Evolutionary conservation across 331 rosid genomes (phyloP), one percentile per base, ranked within the genome.

Genomic region (Telfairia occidentalis): DNA sequence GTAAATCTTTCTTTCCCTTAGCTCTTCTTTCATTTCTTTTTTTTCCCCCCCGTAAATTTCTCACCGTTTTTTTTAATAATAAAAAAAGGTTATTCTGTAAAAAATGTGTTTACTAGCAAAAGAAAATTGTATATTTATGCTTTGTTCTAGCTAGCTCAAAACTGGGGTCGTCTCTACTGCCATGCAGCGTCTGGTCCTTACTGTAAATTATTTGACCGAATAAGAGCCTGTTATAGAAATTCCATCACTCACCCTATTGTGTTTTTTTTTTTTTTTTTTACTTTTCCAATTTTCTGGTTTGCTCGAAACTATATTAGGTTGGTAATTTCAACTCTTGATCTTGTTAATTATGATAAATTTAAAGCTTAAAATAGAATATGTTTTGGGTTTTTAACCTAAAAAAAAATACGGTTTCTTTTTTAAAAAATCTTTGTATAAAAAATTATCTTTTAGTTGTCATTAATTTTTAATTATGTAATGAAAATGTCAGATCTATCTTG

Each of bases 181-280:
- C 53, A 3, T 34, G 88, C 80, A 70, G 86, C 74, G 81, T 61
- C 79, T 74, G 80, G 77, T 70, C 3, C 75, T 54, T 85, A 15
- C 83, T 84, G 77, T 73, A 35, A 79, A 78, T 85, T 79, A 78
- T 81, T 78, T 87, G 78, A 84, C 83, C 40, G 57, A 85, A 85
- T 87, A 81, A 85, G 82, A 81, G 78, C 18, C 15, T 69, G 24
- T 69, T 19, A 69, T 2, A 26, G 7, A 69, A 69, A 26, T 69
- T 43, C 23, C 23, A 5, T 21, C 5, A 40, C 19, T 30, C 43
- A 16, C 35, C 12, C 5, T 1, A 58, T 9, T 58, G 0, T 29
- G 32, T 59, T 66, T 5, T 23, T 64, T 3, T 64, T 13, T 3
- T 64, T 13, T 64, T 9, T 1, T 0, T 3, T 29, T 65, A 65